Percentiles rank a stretch among this genome's conserved stretches.
Conservation (phyloP, 345 rosid species). For the Trapa incisa region DNA sequence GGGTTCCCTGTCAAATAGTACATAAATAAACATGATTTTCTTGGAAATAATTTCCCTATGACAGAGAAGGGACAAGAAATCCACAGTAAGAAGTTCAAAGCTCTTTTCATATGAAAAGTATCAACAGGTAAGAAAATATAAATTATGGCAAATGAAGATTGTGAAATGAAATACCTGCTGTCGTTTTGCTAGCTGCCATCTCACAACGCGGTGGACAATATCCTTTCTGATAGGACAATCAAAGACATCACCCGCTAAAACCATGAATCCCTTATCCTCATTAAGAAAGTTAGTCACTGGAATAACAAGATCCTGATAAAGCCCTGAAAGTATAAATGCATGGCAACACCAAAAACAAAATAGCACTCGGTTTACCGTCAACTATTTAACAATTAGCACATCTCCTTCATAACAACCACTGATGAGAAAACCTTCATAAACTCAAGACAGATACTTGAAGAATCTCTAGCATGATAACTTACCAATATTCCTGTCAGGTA, state of each 20-base stretch:
- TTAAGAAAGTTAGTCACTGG: slow-evolving; percentile 69
- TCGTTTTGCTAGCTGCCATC: slow-evolving; percentile 86
- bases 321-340: slow-evolving; percentile 28
- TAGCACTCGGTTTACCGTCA: neutral
- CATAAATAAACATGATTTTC: slow-evolving; percentile 1
- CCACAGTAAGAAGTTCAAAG: neutral
- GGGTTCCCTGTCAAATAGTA: slow-evolving; percentile 52
- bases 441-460: neutral
- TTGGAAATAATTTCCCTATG: neutral
- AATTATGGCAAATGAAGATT: neutral
- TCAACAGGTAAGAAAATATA: neutral
- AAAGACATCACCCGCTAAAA: slow-evolving; percentile 87
- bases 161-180: slow-evolving; percentile 45
- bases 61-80: neutral
- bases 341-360: neutral
- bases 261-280: slow-evolving; percentile 72
- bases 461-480: slow-evolving; percentile 8
- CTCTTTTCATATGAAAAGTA: neutral
- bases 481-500: slow-evolving; percentile 56
- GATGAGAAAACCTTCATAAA: neutral
- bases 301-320: slow-evolving; percentile 61
- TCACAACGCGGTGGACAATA: slow-evolving; percentile 74
- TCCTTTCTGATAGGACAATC: slow-evolving; percentile 89
- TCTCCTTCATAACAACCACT: neutral
- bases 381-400: neutral